These are phyloP conservation scores for Paecilomyces sp. DNA, from an alignment of 2,329 filamentous ascomycete genomes.

Conservation along the genomic window DNA sequence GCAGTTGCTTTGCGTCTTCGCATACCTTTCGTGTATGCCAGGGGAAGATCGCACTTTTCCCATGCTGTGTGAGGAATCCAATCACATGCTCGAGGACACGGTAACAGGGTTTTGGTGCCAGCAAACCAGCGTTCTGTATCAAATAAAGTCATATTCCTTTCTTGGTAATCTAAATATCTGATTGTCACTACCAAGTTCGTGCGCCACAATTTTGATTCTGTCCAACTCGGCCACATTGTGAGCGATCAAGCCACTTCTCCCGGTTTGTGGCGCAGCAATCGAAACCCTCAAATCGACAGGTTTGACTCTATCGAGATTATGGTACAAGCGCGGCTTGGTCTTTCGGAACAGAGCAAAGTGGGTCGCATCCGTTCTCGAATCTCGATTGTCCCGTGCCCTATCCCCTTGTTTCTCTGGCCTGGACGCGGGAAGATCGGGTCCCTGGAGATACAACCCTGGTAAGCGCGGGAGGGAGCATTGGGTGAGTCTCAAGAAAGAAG, in stretches of 20 bases:
- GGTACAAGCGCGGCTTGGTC: not conserved
- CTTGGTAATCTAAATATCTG: too few relatives aligned
- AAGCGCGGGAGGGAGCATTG: not conserved
- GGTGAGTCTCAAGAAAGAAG: not conserved
- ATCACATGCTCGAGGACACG: not conserved
- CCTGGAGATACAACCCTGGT: not conserved
- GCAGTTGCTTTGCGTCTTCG: not conserved
- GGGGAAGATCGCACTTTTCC: not conserved
- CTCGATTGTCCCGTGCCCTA: not conserved
- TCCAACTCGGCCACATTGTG: not conserved
- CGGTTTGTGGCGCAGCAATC: not conserved
- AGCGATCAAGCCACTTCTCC: not conserved
- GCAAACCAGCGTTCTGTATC: not conserved
- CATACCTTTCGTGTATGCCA: not conserved
- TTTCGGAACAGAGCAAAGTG: not conserved
- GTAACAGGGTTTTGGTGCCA: not conserved
- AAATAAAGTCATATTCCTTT: not conserved
- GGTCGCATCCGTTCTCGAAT: not conserved
- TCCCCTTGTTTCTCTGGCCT: not conserved
- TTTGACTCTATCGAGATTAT: not conserved
- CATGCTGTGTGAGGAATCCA: not conserved
- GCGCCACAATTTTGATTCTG: not conserved
- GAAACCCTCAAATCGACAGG: not conserved
- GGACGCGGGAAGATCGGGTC: too few relatives aligned
- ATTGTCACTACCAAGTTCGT: not conserved